phyloP scores from a whole-genome alignment of 768 basidiomycete species.

The Auricularia sp. region DNA sequence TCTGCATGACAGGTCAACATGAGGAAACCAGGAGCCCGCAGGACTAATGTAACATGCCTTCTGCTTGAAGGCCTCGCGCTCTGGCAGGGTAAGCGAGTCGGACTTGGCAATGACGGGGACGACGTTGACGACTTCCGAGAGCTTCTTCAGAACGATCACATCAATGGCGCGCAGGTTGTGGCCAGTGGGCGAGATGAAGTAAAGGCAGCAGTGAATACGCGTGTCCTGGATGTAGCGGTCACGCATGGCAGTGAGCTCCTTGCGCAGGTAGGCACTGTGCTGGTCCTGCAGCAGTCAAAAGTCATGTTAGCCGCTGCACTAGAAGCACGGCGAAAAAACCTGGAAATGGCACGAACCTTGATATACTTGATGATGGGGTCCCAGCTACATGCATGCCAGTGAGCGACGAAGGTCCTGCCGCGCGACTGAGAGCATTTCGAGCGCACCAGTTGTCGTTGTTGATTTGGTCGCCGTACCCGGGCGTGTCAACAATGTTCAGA shows the following conservation, averaged over 20 bases:
- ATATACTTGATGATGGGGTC: constrained; percentile 99
- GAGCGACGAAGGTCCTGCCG: not conserved
- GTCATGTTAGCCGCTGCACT: constrained; percentile 7
- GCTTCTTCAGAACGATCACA: constrained; percentile 97
- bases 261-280: constrained; percentile 96
- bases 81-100: constrained; percentile 87
- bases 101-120: constrained; percentile 99
- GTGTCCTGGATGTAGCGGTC: constrained; percentile 98
- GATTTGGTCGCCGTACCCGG: constrained; percentile 95
- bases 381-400: constrained; percentile 54
- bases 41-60: constrained; percentile 44
- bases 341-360: constrained; percentile 33
- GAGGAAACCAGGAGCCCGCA: constrained; percentile 1
- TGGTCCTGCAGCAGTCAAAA: constrained; percentile 50
- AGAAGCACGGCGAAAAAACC: not conserved
- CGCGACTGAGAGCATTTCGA: not conserved
- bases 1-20: constrained; percentile 37
- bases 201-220: constrained; percentile 94
- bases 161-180: constrained; percentile 95
- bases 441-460: constrained; percentile 94
- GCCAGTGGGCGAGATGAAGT: constrained; percentile 99
- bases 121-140: constrained; percentile 97
- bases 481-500: constrained; percentile 97
- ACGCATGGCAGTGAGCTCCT: constrained; percentile 97
- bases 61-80: constrained; percentile 86